Percentiles rank a stretch among this genome's conserved stretches.
phyloP scores from a whole-genome alignment of 1,284 basidiomycete genomes.

The Coriolopsis trogii region DNA sequence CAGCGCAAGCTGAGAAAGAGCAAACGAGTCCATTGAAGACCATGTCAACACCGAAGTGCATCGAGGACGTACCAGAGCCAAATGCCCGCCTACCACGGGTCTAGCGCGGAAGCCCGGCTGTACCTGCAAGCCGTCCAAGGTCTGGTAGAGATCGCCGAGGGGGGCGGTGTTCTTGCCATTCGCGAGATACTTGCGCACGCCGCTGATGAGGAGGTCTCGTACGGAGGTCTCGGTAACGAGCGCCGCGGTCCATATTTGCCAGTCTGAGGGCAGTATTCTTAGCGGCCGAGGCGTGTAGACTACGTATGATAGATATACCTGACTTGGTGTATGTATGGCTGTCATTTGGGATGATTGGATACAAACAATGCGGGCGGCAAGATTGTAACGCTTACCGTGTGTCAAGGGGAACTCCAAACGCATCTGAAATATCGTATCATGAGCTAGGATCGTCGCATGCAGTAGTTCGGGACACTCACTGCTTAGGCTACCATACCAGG shows the following conservation, averaged over 20 bases:
- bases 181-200: slow-evolving; percentile 57
- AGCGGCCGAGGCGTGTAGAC: not conserved
- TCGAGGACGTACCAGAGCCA: slow-evolving; percentile 39
- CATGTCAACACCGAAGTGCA: too few relatives aligned
- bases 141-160: slow-evolving; percentile 67
- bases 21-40: not conserved
- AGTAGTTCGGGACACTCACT: too few relatives aligned
- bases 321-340: slow-evolving; percentile 13
- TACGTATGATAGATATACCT: not conserved
- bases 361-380: not conserved
- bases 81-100: slow-evolving; percentile 64
- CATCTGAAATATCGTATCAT: slow-evolving; percentile 34
- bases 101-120: slow-evolving; percentile 47
- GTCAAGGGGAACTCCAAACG: slow-evolving; percentile 65
- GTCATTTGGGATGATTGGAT: not conserved
- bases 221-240: slow-evolving; percentile 49
- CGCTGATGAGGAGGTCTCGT: slow-evolving; percentile 55
- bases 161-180: slow-evolving; percentile 53
- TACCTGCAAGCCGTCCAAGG: slow-evolving; percentile 40
- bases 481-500: slow-evolving; percentile 61
- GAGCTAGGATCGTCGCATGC: too few relatives aligned
- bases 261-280: slow-evolving; percentile 40
- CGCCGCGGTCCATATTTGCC: slow-evolving; percentile 64
- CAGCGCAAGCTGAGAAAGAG: not conserved
- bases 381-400: slow-evolving; percentile 43